Evolutionary conservation across 2,329 filamentous ascomycete genomes (phyloP).

Genomic region (Ceratocystis albifundus): DNA sequence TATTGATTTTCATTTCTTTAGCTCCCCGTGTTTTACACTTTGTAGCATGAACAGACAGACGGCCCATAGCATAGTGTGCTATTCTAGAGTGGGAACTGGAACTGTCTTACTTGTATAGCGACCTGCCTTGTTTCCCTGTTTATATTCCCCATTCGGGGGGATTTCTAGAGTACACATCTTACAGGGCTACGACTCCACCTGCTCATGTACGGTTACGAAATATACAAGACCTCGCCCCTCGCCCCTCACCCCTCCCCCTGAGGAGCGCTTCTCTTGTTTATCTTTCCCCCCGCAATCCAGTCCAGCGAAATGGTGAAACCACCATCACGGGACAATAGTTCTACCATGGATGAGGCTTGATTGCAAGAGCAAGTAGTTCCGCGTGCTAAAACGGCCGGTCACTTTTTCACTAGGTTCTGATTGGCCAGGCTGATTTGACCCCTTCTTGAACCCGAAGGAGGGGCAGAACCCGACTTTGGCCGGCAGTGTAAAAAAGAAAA

Average conservation of each 20-base stretch:
- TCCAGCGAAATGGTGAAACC: slow-evolving; percentile 4
- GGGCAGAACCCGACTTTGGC: not conserved
- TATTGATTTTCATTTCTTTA: not conserved
- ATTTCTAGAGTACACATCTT: too few species aligned
- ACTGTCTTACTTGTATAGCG: not conserved
- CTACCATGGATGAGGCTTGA: not conserved
- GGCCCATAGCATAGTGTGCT: too few species aligned
- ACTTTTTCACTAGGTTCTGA: not conserved
- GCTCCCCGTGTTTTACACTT: too few species aligned
- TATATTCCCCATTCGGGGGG: too few species aligned
- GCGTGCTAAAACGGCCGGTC: not conserved
- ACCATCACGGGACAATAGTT: slow-evolving; percentile 7
- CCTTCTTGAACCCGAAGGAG: not conserved
- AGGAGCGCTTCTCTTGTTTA: not conserved
- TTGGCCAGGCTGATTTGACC: not conserved
- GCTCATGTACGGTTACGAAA: too few species aligned
- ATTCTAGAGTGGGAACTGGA: not conserved
- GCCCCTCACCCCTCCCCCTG: not conserved
- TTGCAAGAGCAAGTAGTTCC: not conserved
- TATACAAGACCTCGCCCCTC: not conserved
- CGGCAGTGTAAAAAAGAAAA: not conserved
- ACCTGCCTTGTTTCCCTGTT: too few species aligned
- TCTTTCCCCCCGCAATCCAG: slow-evolving; percentile 10
- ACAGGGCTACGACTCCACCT: too few species aligned
- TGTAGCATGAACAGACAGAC: not conserved